Base-by-base conservation (phyloP, 192 early-diverging fungal species). In the Coemansia sp. region DNA sequence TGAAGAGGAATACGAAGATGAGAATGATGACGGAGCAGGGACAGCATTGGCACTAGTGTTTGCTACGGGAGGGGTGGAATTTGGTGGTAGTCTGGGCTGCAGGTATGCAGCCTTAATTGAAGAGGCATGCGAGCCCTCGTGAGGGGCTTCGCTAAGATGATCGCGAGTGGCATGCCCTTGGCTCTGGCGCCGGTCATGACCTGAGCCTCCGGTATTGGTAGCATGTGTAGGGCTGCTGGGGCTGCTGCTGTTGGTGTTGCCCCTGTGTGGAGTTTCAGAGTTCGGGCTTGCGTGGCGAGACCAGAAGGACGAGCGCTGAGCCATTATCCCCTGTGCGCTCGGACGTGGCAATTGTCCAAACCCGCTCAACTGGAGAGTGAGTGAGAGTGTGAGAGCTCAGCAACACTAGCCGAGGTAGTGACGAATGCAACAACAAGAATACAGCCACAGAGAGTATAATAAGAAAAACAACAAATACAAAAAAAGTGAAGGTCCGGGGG, bases 1-100 rank as follows among this genome's bases (percentile, higher is more conserved):
- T 54, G 79, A 81, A 27, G 79, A 81, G 35, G 77, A 79, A 33
- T 72, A 61, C 41, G 73, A 70, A 21, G 78, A 80, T 4, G 64
- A 70, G 5, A 54, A 70, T 2, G 64, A 73, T 7, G 67, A 61
- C 2, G 67, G 41, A 9, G 40, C 50, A 10, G 29, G 40, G 6
- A 24, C 67, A 6, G 64, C 54, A 13, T n/a, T 51, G 21, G 54
- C 66, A 39, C 24, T 48, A 13, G 31, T n/a, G 31, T 35, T 36
- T 50, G 21, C 63, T 24, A 64, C 39, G n/a, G 67, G 64, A 35
- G 74, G 59, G 33, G 64, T 7, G 31, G 54, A 68, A 50, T 75
- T 75, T 9, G 69, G 63, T 19, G 78, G 73, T 53, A 72, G 64
- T 33, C 69, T 75, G 63, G 65, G 51, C 62, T 70, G 68, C 62